A percentile compares a stretch with the other conserved stretches of the same genome.
Conservation (phyloP, 225 moss, liverwort and hornwort genomes). For the Antitrichia curtipendula region DNA sequence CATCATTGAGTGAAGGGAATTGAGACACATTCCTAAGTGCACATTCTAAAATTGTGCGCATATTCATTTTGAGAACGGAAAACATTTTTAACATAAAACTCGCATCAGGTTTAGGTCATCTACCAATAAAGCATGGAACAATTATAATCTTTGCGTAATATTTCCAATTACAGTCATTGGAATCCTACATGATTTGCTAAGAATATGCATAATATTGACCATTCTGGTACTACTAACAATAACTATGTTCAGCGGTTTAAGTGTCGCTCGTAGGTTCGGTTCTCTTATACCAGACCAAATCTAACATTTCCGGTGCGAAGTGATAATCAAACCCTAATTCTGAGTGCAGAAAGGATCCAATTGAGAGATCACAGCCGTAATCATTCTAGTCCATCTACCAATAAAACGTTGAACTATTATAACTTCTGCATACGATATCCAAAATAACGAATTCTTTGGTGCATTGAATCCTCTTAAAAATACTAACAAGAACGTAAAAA, state of each 20-base stretch:
- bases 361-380: neutral
- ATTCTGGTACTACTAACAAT: neutral
- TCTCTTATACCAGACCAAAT: neutral
- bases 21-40: neutral
- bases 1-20: neutral
- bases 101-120: neutral
- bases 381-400: no score
- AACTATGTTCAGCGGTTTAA: neutral
- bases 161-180: neutral
- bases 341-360: neutral
- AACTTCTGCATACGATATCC: neutral
- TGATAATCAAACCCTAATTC: neutral
- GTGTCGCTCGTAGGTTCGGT: neutral
- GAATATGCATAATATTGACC: neutral
- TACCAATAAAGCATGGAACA: neutral
- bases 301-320: neutral
- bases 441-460: neutral
- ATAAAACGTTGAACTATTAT: neutral
- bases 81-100: neutral
- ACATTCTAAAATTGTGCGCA: neutral
- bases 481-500: neutral
- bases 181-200: neutral
- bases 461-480: neutral
- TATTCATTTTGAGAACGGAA: neutral
- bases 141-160: neutral